A percentile compares a stretch with the other conserved stretches of the same genome.
These are phyloP conservation scores for Shiraia sp. DNA, from an alignment of 2,329 filamentous ascomycete species.

Conservation along the genomic window DNA sequence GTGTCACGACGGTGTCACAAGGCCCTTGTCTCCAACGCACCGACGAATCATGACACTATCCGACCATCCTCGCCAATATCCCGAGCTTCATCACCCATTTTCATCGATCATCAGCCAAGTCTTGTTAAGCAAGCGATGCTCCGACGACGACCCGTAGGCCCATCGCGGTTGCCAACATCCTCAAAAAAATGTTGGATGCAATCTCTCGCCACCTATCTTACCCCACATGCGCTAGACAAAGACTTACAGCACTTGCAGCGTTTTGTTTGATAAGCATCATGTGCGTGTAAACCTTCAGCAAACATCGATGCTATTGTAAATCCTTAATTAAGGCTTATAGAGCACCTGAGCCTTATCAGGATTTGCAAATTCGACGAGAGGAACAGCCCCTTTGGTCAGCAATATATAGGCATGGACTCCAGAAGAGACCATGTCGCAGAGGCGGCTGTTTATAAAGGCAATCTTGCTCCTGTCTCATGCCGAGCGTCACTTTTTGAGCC, in stretches of 20 bases:
- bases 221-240: slow-evolving; percentile 19
- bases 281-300: no score
- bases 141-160: slow-evolving; percentile 16
- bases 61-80: slow-evolving; percentile 7
- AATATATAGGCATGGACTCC: no score
- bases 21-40: slow-evolving; percentile 2
- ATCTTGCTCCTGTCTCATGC: no score
- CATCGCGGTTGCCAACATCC: slow-evolving; percentile 4
- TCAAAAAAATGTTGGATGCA: slow-evolving; percentile 2
- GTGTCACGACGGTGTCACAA: slow-evolving; percentile 20
- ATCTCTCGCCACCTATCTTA: slow-evolving; percentile 15
- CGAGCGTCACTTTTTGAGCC: no score
- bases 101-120: slow-evolving; percentile 8
- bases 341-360: no score
- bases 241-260: slow-evolving; percentile 1
- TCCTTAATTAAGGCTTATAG: no score
- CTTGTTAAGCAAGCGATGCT: slow-evolving; percentile 15
- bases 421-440: no score
- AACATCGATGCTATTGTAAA: no score
- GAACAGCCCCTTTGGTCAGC: no score
- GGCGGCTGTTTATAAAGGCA: no score
- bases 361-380: no score
- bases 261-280: slow-evolving; percentile 16
- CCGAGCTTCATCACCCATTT: slow-evolving; percentile 1
- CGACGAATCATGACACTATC: slow-evolving; percentile 15